Conservation (phyloP, 2,329 filamentous ascomycete genomes). For the Penicillium sclerotigenum region DNA sequence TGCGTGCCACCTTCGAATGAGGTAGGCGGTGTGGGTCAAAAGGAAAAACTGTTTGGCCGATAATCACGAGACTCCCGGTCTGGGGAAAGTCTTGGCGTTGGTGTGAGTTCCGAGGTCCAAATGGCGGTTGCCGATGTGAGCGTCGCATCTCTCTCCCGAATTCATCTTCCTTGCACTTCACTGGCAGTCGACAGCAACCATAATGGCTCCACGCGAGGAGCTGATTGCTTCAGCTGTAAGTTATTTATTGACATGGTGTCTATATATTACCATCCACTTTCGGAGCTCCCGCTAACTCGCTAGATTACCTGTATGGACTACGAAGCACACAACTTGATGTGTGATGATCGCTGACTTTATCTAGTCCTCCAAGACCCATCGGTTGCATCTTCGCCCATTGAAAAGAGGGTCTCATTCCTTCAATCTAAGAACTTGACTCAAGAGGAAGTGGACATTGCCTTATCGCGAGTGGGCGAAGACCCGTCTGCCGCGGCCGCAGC, state of each 20-base stretch:
- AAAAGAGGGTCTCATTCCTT: constrained; percentile 88
- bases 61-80: constrained; percentile 32
- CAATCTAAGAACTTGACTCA: constrained; percentile 96
- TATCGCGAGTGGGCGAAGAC: constrained; percentile 69
- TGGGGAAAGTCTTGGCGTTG: constrained; percentile 31
- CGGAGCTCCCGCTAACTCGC: constrained; percentile 25
- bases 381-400: constrained; percentile 82
- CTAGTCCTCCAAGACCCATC: constrained; percentile 90
- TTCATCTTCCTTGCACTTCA: constrained; percentile 11
- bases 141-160: constrained; percentile 16
- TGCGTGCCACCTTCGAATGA: constrained; percentile 22
- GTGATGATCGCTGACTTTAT: constrained; percentile 16
- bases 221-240: constrained; percentile 76
- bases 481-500: constrained; percentile 45
- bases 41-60: constrained; percentile 24
- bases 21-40: constrained; percentile 30
- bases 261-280: constrained; percentile 27
- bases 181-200: constrained; percentile 37
- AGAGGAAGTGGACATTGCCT: constrained; percentile 84
- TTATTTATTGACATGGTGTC: constrained; percentile 15
- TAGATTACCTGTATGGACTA: constrained; percentile 52
- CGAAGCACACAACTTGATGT: neutral
- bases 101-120: constrained; percentile 39
- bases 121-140: constrained; percentile 27
- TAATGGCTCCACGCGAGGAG: constrained; percentile 85